These are phyloP conservation scores for Sarcocystis neurona DNA, from an alignment of 169 alveolate species.

Conservation along the genomic window DNA sequence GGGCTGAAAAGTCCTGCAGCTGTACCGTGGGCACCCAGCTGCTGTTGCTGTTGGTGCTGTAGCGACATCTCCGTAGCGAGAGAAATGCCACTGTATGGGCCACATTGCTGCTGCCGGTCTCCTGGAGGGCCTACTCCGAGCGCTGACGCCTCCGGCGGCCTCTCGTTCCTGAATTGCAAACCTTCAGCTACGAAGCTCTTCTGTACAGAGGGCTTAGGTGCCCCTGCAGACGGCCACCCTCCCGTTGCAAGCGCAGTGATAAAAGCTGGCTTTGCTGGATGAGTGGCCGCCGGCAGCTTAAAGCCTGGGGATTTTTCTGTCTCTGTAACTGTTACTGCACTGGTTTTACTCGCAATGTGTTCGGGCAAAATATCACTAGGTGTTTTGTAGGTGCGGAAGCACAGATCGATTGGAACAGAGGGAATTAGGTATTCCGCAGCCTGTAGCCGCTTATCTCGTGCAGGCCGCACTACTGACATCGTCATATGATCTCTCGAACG, in stretches of 20 bases:
- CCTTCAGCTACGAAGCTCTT: not conserved
- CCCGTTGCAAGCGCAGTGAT: slow-evolving; percentile 22
- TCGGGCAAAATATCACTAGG: slow-evolving; percentile 15
- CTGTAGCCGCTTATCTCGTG: too few relatives aligned
- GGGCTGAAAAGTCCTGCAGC: not conserved
- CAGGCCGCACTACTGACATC: too few relatives aligned
- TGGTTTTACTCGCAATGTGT: not conserved
- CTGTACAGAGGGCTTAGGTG: not conserved
- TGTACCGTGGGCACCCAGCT: not conserved
- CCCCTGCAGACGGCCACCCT: slow-evolving; percentile 25
- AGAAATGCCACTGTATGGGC: not conserved
- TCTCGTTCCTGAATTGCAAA: not conserved
- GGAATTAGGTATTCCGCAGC: slow-evolving; percentile 9
- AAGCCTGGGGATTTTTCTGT: not conserved
- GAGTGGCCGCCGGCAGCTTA: not conserved
- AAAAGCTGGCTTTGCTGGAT: slow-evolving; percentile 8
- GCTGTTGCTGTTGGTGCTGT: not conserved
- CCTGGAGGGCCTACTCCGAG: not conserved
- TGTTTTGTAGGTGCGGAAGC: slow-evolving; percentile 19
- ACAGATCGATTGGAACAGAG: slow-evolving; percentile 4
- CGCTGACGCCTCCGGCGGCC: not conserved
- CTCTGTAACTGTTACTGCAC: not conserved
- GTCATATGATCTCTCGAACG: too few relatives aligned
- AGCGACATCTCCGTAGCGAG: not conserved
- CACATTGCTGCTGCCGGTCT: not conserved